A percentile compares a stretch with the other conserved stretches of the same genome.
Evolutionary conservation across 2,329 filamentous ascomycete species (phyloP).

Genomic region (Calonectria hawksworthii): DNA sequence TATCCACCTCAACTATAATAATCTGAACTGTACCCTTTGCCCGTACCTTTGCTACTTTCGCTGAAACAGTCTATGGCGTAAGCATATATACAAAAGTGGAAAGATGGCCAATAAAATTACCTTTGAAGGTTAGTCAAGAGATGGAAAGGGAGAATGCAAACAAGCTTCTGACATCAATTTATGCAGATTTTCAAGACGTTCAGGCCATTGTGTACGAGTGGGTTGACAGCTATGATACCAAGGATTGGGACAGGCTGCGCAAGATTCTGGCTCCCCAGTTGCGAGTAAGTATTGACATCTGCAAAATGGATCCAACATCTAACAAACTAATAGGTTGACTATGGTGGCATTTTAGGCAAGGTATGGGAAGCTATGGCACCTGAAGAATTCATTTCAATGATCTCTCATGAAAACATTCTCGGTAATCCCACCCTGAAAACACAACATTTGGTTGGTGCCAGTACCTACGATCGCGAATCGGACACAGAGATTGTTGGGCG

Average conservation of each 20-base stretch:
- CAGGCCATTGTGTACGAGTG: conserved; percentile 5
- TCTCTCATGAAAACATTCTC: not conserved
- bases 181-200: not conserved
- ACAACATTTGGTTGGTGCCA: not conserved
- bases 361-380: not conserved
- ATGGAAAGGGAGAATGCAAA: not conserved
- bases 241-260: conserved; percentile 18
- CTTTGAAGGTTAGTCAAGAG: not conserved
- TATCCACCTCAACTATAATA: not conserved
- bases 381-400: not conserved
- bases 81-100: not conserved
- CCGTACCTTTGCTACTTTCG: not conserved
- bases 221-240: conserved; percentile 23
- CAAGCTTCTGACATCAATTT: not conserved
- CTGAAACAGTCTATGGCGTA: not conserved
- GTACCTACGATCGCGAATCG: not conserved
- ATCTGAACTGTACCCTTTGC: not conserved
- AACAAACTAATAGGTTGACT: not conserved
- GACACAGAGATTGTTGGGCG: not conserved
- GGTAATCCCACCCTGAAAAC: not conserved
- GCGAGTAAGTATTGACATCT: not conserved
- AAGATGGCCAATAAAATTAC: not conserved
- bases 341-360: not conserved
- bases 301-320: not conserved
- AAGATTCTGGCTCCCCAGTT: not conserved